Conservation (phyloP, 2,329 filamentous ascomycete species). For the Hymenoscyphus salicellus region DNA sequence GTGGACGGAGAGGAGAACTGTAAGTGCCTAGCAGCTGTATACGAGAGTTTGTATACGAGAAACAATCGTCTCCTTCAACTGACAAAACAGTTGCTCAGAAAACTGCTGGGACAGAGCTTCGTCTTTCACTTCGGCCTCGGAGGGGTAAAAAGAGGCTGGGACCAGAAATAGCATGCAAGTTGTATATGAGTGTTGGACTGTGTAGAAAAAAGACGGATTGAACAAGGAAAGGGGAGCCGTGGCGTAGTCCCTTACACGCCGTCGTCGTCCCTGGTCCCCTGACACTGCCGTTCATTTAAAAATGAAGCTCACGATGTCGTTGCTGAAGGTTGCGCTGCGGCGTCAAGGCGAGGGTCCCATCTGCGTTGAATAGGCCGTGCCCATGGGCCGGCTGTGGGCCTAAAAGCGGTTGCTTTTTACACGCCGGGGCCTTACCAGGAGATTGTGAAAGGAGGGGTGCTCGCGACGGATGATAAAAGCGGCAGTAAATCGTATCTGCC, state of each 20-base stretch:
- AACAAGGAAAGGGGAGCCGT: no score
- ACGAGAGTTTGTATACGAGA: background rate
- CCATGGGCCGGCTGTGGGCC: background rate
- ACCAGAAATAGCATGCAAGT: background rate
- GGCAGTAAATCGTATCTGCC: no score
- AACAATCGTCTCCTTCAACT: background rate
- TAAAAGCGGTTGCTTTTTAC: no score
- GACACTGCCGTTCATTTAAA: background rate
- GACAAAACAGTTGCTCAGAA: no score
- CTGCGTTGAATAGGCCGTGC: background rate
- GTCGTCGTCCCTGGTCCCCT: background rate
- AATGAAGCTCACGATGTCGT: conserved; percentile 3
- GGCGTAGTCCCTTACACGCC: no score
- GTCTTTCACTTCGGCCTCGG: no score
- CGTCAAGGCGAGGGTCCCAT: background rate
- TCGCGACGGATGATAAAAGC: no score
- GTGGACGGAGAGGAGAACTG: no score
- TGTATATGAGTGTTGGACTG: no score
- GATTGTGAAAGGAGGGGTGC: background rate
- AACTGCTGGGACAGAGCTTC: no score
- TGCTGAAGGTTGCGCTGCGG: background rate
- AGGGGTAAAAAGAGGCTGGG: background rate
- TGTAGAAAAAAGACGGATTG: no score
- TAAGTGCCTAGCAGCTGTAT: no score
- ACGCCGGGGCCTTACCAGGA: background rate